phyloP scores from a whole-genome alignment of 805 yeast genomes.

The Isabelozyma rhagii region DNA sequence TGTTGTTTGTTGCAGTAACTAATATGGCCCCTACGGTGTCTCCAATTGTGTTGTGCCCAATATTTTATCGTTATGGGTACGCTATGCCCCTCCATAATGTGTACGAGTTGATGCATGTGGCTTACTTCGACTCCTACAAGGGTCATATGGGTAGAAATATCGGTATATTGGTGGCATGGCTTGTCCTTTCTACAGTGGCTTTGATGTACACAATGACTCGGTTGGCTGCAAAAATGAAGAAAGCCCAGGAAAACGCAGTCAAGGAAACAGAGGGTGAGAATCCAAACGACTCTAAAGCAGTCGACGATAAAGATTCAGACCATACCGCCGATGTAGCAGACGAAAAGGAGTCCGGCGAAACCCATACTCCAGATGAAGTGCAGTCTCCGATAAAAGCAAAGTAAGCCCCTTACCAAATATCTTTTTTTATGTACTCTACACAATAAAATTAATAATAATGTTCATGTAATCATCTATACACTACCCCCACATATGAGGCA shows the following conservation, averaged over 20 bases:
- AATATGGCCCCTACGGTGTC: conserved; percentile 30
- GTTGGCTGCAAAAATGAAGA: conserved; percentile 11
- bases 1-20: conserved; percentile 23
- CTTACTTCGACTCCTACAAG: conserved; percentile 30
- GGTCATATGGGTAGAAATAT: conserved; percentile 30
- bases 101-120: conserved; percentile 28
- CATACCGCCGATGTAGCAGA: neutral
- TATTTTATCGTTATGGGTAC: conserved; percentile 26
- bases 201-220: conserved; percentile 26
- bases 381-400: no score
- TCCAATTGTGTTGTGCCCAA: conserved; percentile 23
- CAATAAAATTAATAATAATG: no score
- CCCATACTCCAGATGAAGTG: no score
- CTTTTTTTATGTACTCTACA: neutral
- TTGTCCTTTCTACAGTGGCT: conserved; percentile 18
- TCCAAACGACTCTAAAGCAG: neutral
- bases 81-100: conserved; percentile 25
- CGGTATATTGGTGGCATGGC: conserved; percentile 32
- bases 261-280: neutral
- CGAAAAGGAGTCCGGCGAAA: neutral
- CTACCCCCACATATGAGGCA: no score
- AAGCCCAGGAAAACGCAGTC: conserved; percentile 4
- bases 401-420: neutral
- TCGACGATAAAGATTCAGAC: neutral
- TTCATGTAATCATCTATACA: neutral